These are phyloP conservation scores for Protomyces arabidopsidicola DNA, from an alignment of 1,139 yeast genomes.

Conservation along the genomic window DNA sequence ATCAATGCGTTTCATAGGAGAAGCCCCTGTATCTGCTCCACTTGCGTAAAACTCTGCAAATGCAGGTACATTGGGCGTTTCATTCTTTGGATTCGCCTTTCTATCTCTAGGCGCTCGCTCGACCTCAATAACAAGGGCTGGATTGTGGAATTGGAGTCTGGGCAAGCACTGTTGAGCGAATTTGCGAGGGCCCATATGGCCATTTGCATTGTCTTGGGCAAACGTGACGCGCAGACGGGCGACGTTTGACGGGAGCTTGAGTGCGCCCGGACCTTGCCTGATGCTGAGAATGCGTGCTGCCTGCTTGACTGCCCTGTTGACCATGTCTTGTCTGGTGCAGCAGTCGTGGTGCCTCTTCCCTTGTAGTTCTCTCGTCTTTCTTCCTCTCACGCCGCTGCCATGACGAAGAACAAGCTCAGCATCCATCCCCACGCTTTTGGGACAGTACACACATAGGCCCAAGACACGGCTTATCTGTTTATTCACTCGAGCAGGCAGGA, in stretches of 20 bases:
- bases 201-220: slow-evolving; percentile 19
- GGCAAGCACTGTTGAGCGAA: slow-evolving; percentile 20
- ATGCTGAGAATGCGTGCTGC: slow-evolving; percentile 2
- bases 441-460: no score
- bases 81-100: slow-evolving; percentile 1
- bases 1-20: not conserved
- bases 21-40: not conserved
- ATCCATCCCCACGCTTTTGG: not conserved
- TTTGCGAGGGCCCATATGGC: slow-evolving; percentile 25
- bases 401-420: not conserved
- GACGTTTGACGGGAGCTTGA: slow-evolving; percentile 4
- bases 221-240: slow-evolving; percentile 7
- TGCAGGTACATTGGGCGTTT: slow-evolving; percentile 1
- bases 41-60: not conserved
- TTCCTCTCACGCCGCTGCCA: not conserved
- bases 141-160: slow-evolving; percentile 19
- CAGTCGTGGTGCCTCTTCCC: not conserved
- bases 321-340: not conserved
- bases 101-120: not conserved
- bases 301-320: slow-evolving; percentile 13
- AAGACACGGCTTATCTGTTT: no score
- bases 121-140: slow-evolving; percentile 5
- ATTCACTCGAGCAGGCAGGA: no score
- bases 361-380: not conserved
- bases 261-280: slow-evolving; percentile 5